Evolutionary conservation across 352 stramenopile species (phyloP), one percentile per base, ranked within the genome.

Genomic region (Blastocystis sp.): DNA sequence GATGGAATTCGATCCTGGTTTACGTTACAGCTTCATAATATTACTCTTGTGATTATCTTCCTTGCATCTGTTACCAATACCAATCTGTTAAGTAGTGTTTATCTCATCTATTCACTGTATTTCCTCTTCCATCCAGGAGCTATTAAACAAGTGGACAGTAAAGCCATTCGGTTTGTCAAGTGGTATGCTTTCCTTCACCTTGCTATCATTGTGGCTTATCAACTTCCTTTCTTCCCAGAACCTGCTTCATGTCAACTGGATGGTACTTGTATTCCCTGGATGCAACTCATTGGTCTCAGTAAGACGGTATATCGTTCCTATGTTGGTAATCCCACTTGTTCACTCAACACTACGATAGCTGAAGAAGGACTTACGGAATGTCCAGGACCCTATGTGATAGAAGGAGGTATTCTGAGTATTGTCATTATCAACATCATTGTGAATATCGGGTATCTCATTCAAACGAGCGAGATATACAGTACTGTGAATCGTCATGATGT

Each of bases 361-460:
- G 16, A 14, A 4, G 16, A 29, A 24, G 51, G 12, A 19, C 1
- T 2, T 5, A 66, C 71, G 1, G 21, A 16, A 7, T 83, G 71
- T 51, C 71, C 71, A 37, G 43, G 58, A 29, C 71, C 71, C 6
- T 83, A 83, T 29, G 21, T 46, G 6, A 29, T 83, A 9, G 49
- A 83, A 0, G 71, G 51, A 29, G 65, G 65, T 32, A 63, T 83
- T 61, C 49, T 83, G 3, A 83, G 71, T 42, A 83, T 83, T 43
- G 71, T 65, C 19, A 66, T 83, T 49, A 83, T 83, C 49, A 83
- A 83, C 54, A 83, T 83, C 49, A 65, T 83, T 56, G 71, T 83
- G 51, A 83, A 83, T 32, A 83, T 83, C n/a, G 52, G 49, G 71
- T 83, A 83, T 63, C 71, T 83, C 29, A 0, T 83, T 7, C 71